Base-by-base conservation (phyloP, 192 early-diverging fungal genomes). In the Dissophora ornata region DNA sequence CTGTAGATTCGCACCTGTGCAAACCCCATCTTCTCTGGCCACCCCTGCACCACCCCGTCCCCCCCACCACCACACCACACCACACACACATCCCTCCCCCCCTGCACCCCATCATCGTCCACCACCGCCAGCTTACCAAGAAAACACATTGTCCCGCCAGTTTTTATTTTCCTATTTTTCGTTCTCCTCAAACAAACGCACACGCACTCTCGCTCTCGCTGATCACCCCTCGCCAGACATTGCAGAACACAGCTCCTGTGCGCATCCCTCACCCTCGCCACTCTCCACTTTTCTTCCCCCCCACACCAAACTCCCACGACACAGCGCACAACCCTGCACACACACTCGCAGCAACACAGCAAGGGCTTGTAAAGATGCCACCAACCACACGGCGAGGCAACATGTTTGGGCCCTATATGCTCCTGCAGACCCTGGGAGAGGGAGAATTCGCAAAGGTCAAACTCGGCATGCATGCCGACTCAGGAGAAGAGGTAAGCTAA, bases 391-490 rank as follows among this genome's bases (percentile, higher is more conserved):
- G 84, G 77, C 84, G 82, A 77, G 80, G 85, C 48, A 88, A 88
- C 33, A 88, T 92, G 69, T 92, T 95, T 79, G 93, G 96, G 16
- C 94, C 95, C 63, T 99, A 99, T 85, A 77, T 95, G 18, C 87
- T 99, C 63, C 88, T 96, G 53, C 96, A 99, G 84, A 98, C 96
- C 19, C 85, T 99, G 26, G 96, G 96, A 61, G 96, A 98, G 82
- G 97, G 96, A 48, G 97, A 99, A 86, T 98, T 98, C 80, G 96
- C 95, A 56, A 97, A 99, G 81, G 96, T 98, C 64, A 99, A 99
- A 82, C 89, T 98, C n/a, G 96, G 94, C 12, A 89, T 94, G 73
- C 95, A 99, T 69, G 83, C 85, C 52, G 88, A 91, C 36, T 80
- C 89, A 26, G 85, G 86, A 34, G 85, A 89, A 78, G 92, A 93